These are phyloP conservation scores for Dendrobium nobile DNA, from an alignment of 106 monocot genomes.

Conservation along the genomic window DNA sequence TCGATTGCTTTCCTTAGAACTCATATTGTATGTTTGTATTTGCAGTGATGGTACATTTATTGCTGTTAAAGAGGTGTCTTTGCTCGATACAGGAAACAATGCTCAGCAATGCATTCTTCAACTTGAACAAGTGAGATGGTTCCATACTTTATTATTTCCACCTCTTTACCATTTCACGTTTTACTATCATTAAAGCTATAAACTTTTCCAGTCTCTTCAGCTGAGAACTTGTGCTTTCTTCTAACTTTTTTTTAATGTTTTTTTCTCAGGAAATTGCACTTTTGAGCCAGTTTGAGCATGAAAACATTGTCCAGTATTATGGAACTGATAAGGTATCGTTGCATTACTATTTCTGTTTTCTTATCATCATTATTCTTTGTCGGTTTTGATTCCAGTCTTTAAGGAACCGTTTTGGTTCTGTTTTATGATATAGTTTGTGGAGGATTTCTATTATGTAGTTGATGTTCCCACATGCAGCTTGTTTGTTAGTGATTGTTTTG, in stretches of 20 bases:
- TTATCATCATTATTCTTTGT: neutral
- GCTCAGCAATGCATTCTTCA: constrained; percentile 56
- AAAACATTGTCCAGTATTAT: constrained; percentile 77
- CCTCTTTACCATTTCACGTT: neutral
- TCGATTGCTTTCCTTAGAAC: neutral
- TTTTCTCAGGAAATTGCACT: constrained; percentile 71
- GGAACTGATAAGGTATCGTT: constrained; percentile 75
- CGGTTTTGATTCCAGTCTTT: neutral
- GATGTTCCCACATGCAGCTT: neutral
- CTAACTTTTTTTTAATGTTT: neutral
- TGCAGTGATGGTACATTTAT: constrained; percentile 63
- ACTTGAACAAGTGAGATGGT: constrained; percentile 43
- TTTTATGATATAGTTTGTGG: neutral
- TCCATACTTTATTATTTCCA: neutral
- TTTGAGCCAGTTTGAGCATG: constrained; percentile 74
- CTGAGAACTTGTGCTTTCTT: neutral
- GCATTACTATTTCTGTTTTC: neutral
- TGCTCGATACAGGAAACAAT: constrained; percentile 47
- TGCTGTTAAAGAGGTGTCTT: constrained; percentile 65
- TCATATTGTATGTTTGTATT: neutral
- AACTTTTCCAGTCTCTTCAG: neutral
- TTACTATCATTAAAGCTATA: neutral
- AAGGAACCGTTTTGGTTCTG: neutral
- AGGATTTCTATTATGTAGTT: neutral
- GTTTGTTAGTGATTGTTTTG: neutral